Evolutionary conservation across 2,329 filamentous ascomycete species (phyloP).

Genomic region (Fusarium begoniae): DNA sequence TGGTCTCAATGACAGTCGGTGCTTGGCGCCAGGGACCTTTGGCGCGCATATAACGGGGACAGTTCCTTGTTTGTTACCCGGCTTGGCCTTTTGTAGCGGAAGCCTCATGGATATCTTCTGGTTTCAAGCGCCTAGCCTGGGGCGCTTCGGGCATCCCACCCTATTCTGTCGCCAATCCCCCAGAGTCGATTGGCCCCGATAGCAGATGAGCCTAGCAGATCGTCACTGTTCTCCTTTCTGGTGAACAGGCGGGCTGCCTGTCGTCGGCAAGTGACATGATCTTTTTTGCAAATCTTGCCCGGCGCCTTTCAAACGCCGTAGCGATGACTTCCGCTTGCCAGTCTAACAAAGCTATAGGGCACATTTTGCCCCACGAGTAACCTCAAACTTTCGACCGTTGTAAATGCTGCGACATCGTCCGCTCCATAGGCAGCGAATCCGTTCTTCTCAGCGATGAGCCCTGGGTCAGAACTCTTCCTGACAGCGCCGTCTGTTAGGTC

Average conservation of each 20-base stretch:
- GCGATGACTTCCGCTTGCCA: constrained; percentile 67
- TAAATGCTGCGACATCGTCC: constrained; percentile 84
- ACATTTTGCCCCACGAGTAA: constrained; percentile 87
- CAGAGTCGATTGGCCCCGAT: constrained; percentile 19
- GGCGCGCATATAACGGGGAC: constrained; percentile 19
- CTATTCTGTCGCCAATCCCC: constrained; percentile 23
- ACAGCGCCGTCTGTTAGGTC: constrained; percentile 72
- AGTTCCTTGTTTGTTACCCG: constrained; percentile 16
- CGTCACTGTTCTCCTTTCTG: background rate
- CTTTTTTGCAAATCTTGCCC: background rate
- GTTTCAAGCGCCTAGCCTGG: constrained; percentile 19
- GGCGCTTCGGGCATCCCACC: constrained; percentile 21
- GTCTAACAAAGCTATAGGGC: constrained; percentile 84
- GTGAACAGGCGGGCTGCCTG: background rate
- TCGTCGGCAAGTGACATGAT: background rate
- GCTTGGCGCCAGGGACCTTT: constrained; percentile 29
- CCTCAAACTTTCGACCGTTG: constrained; percentile 82
- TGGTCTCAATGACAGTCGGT: constrained; percentile 1
- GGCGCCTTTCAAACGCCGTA: constrained; percentile 52
- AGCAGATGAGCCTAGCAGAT: background rate
- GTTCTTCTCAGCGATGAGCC: constrained; percentile 74
- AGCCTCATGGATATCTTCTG: constrained; percentile 14
- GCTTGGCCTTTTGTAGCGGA: constrained; percentile 4
- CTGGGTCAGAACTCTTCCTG: constrained; percentile 70
- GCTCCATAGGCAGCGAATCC: constrained; percentile 84